Evolutionary conservation across 2,329 filamentous ascomycete genomes (phyloP).

Genomic region (Xylariaceae sp.): DNA sequence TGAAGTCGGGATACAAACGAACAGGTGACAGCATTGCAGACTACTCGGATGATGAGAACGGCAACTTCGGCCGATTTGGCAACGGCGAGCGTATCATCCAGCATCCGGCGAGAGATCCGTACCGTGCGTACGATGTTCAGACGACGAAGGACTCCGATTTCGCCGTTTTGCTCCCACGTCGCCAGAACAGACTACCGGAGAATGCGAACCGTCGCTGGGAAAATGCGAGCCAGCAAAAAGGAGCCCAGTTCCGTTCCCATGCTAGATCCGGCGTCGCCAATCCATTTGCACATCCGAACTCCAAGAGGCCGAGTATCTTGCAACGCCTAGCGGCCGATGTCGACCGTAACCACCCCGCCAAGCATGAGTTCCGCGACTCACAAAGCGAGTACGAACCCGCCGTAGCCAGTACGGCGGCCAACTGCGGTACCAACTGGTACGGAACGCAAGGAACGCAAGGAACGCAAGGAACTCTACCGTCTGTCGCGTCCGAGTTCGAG

Average conservation of each 20-base stretch:
- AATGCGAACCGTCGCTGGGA: constrained; percentile 15
- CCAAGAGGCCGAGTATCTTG: constrained; percentile 6
- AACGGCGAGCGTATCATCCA: constrained; percentile 20
- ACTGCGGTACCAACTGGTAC: constrained; percentile 6
- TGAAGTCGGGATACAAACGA: constrained; percentile 14
- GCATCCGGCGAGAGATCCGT: constrained; percentile 9
- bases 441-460: constrained; percentile 6
- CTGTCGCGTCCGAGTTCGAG: no score
- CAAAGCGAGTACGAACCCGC: constrained; percentile 21
- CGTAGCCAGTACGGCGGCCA: constrained; percentile 12
- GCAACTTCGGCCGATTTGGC: constrained; percentile 8
- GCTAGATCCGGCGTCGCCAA: constrained; percentile 12
- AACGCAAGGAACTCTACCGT: constrained; percentile 8
- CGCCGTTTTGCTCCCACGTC: constrained; percentile 12
- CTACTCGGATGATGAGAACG: constrained; percentile 34
- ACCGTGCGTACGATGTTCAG: constrained; percentile 11
- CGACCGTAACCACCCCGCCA: constrained; percentile 17
- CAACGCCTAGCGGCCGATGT: constrained; percentile 17
- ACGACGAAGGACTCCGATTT: constrained; percentile 18
- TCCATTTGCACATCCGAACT: constrained; percentile 13
- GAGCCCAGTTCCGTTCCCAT: constrained; percentile 7
- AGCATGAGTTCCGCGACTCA: constrained; percentile 30
- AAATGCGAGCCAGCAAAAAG: constrained; percentile 1
- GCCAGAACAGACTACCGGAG: constrained; percentile 14
- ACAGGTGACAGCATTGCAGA: constrained; percentile 42